A percentile compares a stretch with the other conserved stretches of the same genome.
Conservation (phyloP, 148 eudicot genomes). For the Rhododendron molle region DNA sequence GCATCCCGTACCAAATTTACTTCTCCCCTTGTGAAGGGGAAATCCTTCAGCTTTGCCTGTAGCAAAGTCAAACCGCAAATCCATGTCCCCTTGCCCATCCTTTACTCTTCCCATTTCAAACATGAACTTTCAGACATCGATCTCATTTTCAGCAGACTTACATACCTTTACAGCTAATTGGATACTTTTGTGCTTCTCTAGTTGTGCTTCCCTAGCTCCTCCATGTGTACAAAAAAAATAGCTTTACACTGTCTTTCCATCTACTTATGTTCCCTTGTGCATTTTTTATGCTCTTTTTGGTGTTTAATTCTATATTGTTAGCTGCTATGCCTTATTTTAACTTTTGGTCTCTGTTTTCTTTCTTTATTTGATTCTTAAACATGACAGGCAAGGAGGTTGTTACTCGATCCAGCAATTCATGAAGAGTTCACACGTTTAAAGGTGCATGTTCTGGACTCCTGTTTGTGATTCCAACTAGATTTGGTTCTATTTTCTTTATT, state of each 20-base stretch:
- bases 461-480: not conserved
- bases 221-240: not conserved
- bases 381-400: constrained; percentile 75
- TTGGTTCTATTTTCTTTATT: not conserved
- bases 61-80: not conserved
- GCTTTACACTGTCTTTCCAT: not conserved
- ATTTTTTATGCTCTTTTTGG: not conserved
- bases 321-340: not conserved
- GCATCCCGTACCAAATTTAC: not conserved
- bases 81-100: not conserved
- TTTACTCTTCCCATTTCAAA: not conserved
- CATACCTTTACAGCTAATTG: not conserved
- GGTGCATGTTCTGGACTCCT: constrained; percentile 36
- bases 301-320: not conserved
- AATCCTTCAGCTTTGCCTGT: not conserved
- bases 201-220: not conserved
- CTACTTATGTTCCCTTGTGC: not conserved
- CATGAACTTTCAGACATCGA: not conserved
- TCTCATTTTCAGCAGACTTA: not conserved
- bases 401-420: constrained; percentile 98
- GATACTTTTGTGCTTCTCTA: not conserved
- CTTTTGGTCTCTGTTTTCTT: constrained; percentile 1
- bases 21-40: not conserved
- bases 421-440: constrained; percentile 93
- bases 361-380: not conserved